A percentile compares a stretch with the other conserved stretches of the same genome.
These are phyloP conservation scores for Coprinopsis marcescibilis DNA, from an alignment of 768 basidiomycete species.

Conservation along the genomic window DNA sequence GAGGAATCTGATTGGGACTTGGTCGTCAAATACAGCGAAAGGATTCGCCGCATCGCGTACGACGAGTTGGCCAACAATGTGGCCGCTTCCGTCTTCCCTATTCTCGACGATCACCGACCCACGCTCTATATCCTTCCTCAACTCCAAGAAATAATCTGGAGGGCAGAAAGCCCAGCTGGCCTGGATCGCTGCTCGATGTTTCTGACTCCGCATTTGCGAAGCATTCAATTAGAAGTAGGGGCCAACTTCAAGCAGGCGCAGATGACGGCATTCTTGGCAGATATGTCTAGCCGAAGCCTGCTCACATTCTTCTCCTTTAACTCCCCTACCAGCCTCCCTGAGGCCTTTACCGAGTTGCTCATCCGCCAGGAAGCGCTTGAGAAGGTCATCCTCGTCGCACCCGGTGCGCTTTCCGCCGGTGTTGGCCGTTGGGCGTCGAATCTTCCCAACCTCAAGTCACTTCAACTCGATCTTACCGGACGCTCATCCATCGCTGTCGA, in stretches of 20 bases:
- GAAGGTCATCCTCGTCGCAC: constrained; percentile 61
- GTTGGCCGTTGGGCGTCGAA: constrained; percentile 73
- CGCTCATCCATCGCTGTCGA: constrained; percentile 66
- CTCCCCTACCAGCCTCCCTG: constrained; percentile 64
- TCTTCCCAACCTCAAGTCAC: constrained; percentile 52
- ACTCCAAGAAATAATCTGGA: constrained; percentile 67
- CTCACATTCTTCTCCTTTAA: constrained; percentile 66
- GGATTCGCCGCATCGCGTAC: constrained; percentile 64
- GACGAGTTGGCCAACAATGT: constrained; percentile 62
- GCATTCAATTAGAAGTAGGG: constrained; percentile 57
- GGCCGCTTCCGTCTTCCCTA: constrained; percentile 58
- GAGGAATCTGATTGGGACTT: constrained; percentile 63
- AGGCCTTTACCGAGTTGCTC: constrained; percentile 63
- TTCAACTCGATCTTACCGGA: constrained; percentile 70
- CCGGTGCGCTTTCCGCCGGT: constrained; percentile 63
- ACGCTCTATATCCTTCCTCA: constrained; percentile 61
- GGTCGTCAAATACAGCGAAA: constrained; percentile 60
- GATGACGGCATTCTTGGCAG: constrained; percentile 55
- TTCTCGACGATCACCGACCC: constrained; percentile 61
- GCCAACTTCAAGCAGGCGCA: constrained; percentile 45
- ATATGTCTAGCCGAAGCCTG: constrained; percentile 57
- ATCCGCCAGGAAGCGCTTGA: constrained; percentile 54
- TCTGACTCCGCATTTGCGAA: constrained; percentile 57
- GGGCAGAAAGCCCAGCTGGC: constrained; percentile 58
- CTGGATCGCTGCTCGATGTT: constrained; percentile 62